A percentile compares a stretch with the other conserved stretches of the same genome.
phyloP scores from a whole-genome alignment of 225 moss, liverwort and hornwort species.

The Marchantia polymorpha region DNA sequence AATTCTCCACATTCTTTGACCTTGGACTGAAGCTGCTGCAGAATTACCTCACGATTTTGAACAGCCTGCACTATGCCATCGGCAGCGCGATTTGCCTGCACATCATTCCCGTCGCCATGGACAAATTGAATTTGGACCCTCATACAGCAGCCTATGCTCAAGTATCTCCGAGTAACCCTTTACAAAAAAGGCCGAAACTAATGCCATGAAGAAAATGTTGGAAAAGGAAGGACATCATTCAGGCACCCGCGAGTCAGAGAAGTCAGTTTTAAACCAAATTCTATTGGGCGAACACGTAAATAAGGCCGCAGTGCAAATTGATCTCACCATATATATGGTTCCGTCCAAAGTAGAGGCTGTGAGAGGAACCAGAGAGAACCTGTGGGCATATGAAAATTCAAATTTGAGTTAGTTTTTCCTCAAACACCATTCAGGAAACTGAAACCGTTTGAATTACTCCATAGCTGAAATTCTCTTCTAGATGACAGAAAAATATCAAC shows the following conservation, averaged over 20 bases:
- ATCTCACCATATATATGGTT: constrained; percentile 35
- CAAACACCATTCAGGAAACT: too few relatives aligned
- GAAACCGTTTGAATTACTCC: not conserved
- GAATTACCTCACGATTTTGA: constrained; percentile 20
- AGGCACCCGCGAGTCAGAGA: too few relatives aligned
- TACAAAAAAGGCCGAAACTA: not conserved
- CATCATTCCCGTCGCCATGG: not conserved
- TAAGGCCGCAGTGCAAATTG: not conserved
- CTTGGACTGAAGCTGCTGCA: constrained; percentile 1
- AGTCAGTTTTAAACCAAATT: too few relatives aligned
- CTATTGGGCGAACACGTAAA: too few relatives aligned
- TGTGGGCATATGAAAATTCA: not conserved
- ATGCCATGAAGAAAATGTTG: too few relatives aligned
- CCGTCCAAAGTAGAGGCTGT: constrained; percentile 39
- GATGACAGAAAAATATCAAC: not conserved
- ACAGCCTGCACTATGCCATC: constrained; percentile 30
- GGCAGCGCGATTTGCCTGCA: constrained; percentile 41
- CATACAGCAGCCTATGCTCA: too few relatives aligned
- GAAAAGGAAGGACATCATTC: too few relatives aligned
- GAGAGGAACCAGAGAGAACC: constrained; percentile 47
- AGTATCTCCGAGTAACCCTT: not conserved
- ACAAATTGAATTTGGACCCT: not conserved
- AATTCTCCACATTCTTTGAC: not conserved
- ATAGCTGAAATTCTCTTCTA: not conserved
- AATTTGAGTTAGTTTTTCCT: not conserved